A percentile compares a stretch with the other conserved stretches of the same genome.
Evolutionary conservation across 1,284 basidiomycete genomes (phyloP).

Genomic region (Sporisorium sorghi): DNA sequence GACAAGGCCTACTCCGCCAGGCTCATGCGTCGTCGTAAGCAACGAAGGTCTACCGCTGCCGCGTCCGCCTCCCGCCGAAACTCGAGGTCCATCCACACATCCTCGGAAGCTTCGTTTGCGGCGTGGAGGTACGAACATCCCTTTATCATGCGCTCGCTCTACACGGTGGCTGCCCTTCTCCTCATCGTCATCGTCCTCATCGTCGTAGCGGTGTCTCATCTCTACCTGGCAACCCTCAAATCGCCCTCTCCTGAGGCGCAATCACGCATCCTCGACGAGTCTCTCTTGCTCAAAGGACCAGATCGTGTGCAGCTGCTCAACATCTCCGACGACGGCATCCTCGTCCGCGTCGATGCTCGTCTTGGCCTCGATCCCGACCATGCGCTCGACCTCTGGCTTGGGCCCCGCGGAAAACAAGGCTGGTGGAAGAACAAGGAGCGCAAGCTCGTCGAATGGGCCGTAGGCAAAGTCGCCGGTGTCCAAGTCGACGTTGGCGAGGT

Average conservation of each 20-base stretch:
- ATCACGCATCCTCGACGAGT: conserved; percentile 54
- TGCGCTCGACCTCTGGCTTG: conserved; percentile 63
- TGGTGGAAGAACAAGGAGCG: conserved; percentile 60
- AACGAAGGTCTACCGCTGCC: conserved; percentile 26
- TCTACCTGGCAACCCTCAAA: conserved; percentile 51
- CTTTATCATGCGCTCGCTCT: conserved; percentile 35
- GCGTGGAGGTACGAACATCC: conserved; percentile 48
- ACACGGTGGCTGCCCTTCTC: conserved; percentile 40
- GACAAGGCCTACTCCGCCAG: conserved; percentile 42
- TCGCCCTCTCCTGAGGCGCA: conserved; percentile 50
- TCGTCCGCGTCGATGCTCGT: conserved; percentile 58
- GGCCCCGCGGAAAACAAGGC: conserved; percentile 39
- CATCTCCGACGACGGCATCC: conserved; percentile 56
- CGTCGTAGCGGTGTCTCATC: conserved; percentile 44
- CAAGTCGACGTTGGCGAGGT: conserved; percentile 59
- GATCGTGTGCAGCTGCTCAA: conserved; percentile 59
- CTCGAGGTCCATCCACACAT: conserved; percentile 37
- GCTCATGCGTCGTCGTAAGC: conserved; percentile 37
- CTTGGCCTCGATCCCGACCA: conserved; percentile 60
- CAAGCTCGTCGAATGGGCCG: conserved; percentile 60
- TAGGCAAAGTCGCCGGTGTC: conserved; percentile 59
- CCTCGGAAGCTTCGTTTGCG: conserved; percentile 35
- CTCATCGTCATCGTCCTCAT: conserved; percentile 47
- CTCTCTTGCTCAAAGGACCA: conserved; percentile 58
- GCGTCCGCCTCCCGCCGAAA: conserved; percentile 29